These are phyloP conservation scores for Aspergillus affinis DNA, from an alignment of 495 filamentous ascomycete species.

Conservation along the genomic window DNA sequence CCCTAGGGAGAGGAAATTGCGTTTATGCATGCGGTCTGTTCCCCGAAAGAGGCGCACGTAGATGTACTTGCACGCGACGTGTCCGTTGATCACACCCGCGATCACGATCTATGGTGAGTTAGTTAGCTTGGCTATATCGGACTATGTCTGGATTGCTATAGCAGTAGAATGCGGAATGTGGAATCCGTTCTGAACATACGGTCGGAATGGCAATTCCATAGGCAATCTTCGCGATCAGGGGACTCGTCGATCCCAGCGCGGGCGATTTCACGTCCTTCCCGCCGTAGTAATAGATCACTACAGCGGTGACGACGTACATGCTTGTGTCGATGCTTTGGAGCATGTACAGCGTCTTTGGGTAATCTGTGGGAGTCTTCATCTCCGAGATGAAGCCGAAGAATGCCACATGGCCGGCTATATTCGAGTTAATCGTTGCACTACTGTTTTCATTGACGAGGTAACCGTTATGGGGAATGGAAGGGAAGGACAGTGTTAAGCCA, in stretches of 20 bases:
- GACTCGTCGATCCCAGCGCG: conserved; percentile 67
- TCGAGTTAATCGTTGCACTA: background rate
- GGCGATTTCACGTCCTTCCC: conserved; percentile 67
- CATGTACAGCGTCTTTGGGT: conserved; percentile 62
- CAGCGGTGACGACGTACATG: conserved; percentile 56
- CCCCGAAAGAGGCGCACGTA: conserved; percentile 60
- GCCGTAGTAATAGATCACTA: conserved; percentile 68
- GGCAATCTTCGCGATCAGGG: conserved; percentile 62
- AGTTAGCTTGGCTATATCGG: conserved; percentile 11
- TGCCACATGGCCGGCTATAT: conserved; percentile 60
- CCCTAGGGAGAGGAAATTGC: conserved; percentile 47
- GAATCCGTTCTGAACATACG: conserved; percentile 27
- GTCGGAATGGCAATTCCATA: conserved; percentile 80
- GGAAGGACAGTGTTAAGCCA: background rate
- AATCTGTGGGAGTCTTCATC: conserved; percentile 67
- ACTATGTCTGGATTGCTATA: background rate
- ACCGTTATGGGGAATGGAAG: no score
- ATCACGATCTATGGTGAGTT: conserved; percentile 41
- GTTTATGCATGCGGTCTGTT: conserved; percentile 60
- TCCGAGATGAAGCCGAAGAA: conserved; percentile 78
- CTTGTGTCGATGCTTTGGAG: conserved; percentile 63
- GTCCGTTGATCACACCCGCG: conserved; percentile 69
- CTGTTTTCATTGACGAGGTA: background rate
- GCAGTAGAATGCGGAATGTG: no score
- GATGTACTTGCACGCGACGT: conserved; percentile 62